Percentiles rank a stretch among this genome's conserved stretches.
Conservation (phyloP, 2,329 filamentous ascomycete species). For the Falciphora oryzae region DNA sequence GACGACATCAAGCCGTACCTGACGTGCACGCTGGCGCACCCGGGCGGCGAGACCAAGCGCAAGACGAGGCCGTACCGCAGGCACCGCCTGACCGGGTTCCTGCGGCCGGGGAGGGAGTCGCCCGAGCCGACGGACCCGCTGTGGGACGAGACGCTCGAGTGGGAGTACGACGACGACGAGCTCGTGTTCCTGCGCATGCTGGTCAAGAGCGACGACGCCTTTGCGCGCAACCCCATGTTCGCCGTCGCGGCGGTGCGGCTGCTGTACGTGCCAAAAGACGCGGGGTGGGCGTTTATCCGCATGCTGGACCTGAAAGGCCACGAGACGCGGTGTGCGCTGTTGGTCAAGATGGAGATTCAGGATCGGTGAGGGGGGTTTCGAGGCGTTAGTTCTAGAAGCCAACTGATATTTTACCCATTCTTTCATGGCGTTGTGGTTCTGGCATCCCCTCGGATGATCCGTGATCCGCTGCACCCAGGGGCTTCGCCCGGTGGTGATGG, state of each 20-base stretch:
- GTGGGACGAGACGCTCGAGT: conserved; percentile 61
- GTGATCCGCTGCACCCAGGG: too few relatives aligned
- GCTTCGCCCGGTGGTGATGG: too few relatives aligned
- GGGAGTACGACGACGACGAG: conserved; percentile 64
- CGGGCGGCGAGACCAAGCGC: conserved; percentile 42
- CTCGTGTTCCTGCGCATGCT: conserved; percentile 58
- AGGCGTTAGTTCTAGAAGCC: neutral
- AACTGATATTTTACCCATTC: neutral
- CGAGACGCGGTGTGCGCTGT: conserved; percentile 56
- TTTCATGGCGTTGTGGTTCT: neutral
- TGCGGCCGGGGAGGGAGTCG: conserved; percentile 50
- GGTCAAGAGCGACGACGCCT: conserved; percentile 62
- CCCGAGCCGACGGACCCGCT: conserved; percentile 54
- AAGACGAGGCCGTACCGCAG: conserved; percentile 58
- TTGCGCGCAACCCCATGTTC: conserved; percentile 55
- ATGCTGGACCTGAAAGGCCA: conserved; percentile 60
- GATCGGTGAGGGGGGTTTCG: neutral
- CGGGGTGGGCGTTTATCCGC: conserved; percentile 58
- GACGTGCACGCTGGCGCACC: conserved; percentile 58
- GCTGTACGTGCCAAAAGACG: conserved; percentile 39
- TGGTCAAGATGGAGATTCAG: conserved; percentile 54
- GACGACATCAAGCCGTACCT: conserved; percentile 58
- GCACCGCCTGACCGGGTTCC: conserved; percentile 46
- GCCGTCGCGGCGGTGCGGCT: conserved; percentile 56
- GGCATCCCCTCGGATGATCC: too few relatives aligned